A percentile compares a stretch with the other conserved stretches of the same genome.
Evolutionary conservation across 345 rosid genomes (phyloP).

Genomic region (Eucalyptus brandiana): DNA sequence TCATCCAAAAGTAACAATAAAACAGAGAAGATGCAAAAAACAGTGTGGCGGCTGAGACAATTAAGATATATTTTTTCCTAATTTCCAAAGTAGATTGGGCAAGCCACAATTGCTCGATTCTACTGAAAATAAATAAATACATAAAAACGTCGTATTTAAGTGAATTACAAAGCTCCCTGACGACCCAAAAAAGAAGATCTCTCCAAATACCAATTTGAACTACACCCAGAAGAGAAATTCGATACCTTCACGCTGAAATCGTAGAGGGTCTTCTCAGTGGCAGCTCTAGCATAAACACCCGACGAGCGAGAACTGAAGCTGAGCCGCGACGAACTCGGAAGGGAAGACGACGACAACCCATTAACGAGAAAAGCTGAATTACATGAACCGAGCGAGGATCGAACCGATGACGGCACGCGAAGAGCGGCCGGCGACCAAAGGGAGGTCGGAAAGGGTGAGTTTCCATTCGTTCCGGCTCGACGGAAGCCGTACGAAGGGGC

Average conservation of each 20-base stretch:
- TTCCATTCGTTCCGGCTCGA: neutral
- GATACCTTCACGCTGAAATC: slow-evolving; percentile 76
- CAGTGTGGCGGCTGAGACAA: neutral
- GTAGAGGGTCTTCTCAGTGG: slow-evolving; percentile 56
- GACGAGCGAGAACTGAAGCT: slow-evolving; percentile 19
- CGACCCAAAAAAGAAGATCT: neutral
- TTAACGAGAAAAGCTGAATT: slow-evolving; percentile 31
- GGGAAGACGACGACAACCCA: slow-evolving; percentile 24
- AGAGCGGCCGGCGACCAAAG: slow-evolving; percentile 6
- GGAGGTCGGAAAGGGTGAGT: neutral
- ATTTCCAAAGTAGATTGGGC: neutral
- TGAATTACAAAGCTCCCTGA: neutral
- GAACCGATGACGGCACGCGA: slow-evolving; percentile 17
- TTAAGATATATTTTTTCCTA: neutral
- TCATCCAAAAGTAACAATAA: neutral
- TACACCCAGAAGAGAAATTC: neutral
- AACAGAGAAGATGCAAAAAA: neutral
- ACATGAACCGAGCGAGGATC: slow-evolving; percentile 30
- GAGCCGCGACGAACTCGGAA: slow-evolving; percentile 15
- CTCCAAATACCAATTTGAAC: neutral
- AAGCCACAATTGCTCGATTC: neutral
- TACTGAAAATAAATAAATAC: neutral
- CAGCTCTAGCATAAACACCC: slow-evolving; percentile 52
- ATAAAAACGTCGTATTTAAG: neutral
- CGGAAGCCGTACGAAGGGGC: slow-evolving; percentile 7